Evolutionary conservation across 208 protist genomes (phyloP).

Genomic region (Leishmania martiniquensis): DNA sequence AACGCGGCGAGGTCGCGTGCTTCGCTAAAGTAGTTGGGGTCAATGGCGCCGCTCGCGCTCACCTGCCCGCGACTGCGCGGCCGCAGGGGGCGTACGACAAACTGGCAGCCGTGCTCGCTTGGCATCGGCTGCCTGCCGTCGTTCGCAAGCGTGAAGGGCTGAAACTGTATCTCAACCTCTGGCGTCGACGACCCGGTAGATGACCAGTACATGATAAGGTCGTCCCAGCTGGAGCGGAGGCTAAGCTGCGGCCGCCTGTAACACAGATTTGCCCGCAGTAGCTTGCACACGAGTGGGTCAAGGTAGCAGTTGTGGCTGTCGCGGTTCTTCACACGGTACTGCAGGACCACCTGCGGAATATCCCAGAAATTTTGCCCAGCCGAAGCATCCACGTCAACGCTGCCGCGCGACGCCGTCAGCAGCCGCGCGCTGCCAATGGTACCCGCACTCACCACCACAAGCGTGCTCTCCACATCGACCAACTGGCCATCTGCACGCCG

Average conservation of each 20-base stretch:
- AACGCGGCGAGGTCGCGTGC: conserved; percentile 51
- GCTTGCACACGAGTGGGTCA: conserved; percentile 57
- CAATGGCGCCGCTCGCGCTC: conserved; percentile 49
- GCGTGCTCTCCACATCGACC: conserved; percentile 45
- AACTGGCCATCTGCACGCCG: conserved; percentile 44
- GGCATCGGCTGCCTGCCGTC: conserved; percentile 56
- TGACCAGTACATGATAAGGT: conserved; percentile 75
- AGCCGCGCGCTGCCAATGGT: conserved; percentile 63
- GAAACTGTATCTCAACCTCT: conserved; percentile 76
- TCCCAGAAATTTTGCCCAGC: conserved; percentile 81
- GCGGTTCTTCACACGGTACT: conserved; percentile 65
- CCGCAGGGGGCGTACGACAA: conserved; percentile 62
- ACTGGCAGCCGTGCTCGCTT: conserved; percentile 76
- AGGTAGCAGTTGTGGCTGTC: conserved; percentile 79
- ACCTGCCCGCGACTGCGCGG: conserved; percentile 72
- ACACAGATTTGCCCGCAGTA: conserved; percentile 43
- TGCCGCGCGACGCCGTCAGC: conserved; percentile 51
- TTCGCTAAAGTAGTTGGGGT: conserved; percentile 72
- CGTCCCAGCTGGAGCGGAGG: conserved; percentile 77
- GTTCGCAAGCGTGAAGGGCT: conserved; percentile 86
- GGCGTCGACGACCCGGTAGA: conserved; percentile 44
- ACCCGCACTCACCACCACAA: conserved; percentile 69
- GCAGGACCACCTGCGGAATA: conserved; percentile 76
- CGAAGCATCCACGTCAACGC: conserved; percentile 34
- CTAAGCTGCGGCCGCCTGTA: conserved; percentile 42